Conservation (phyloP, 805 yeast genomes). For the Candida broadrunensis region DNA sequence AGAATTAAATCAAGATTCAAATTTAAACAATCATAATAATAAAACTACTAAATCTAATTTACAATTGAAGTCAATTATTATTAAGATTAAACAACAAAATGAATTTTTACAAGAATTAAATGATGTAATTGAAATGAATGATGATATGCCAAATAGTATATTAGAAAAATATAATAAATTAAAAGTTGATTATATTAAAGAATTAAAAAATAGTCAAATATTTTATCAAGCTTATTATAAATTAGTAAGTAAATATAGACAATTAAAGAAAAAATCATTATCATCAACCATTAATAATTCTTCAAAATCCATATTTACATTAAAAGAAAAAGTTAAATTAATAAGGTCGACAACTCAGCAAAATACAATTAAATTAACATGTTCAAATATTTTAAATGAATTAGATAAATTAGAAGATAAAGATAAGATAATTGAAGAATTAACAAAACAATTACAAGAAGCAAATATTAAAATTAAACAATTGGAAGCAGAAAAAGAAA, state of each 20-base stretch:
- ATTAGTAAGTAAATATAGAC: slow-evolving; percentile 25
- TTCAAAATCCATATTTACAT: slow-evolving; percentile 6
- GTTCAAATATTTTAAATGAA: slow-evolving; percentile 20
- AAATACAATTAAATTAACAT: slow-evolving; percentile 13
- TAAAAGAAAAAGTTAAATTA: slow-evolving; percentile 15
- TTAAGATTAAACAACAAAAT: slow-evolving; percentile 8
- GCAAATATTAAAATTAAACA: background rate
- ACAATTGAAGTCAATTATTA: background rate
- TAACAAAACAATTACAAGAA: background rate
- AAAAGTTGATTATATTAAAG: slow-evolving; percentile 23
- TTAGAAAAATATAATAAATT: slow-evolving; percentile 17
- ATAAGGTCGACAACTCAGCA: slow-evolving; percentile 21
- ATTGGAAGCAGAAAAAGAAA: too few species aligned
- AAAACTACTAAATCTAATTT: background rate
- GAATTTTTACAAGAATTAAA: slow-evolving; percentile 17
- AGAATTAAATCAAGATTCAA: slow-evolving; percentile 1
- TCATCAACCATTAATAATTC: background rate
- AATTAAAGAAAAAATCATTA: slow-evolving; percentile 8
- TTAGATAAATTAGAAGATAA: slow-evolving; percentile 1
- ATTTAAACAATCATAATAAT: background rate
- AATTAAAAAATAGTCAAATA: slow-evolving; percentile 21
- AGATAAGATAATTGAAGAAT: background rate
- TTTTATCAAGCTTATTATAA: slow-evolving; percentile 30
- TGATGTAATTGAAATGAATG: slow-evolving; percentile 14
- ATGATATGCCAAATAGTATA: slow-evolving; percentile 10